Conservation (phyloP, 805 yeast genomes). For the Teunomyces aglyptinius region DNA sequence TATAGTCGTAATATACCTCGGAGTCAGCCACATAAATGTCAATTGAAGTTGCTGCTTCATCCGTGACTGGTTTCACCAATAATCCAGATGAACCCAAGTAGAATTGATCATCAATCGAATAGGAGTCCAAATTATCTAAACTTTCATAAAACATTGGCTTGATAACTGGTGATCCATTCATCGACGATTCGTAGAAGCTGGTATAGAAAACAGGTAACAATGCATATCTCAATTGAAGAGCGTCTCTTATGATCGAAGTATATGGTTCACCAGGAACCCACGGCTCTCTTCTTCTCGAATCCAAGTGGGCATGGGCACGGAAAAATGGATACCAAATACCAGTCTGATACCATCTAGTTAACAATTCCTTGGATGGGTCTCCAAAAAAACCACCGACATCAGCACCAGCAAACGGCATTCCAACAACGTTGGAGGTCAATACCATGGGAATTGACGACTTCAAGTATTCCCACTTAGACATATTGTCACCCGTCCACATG, state of each 20-base stretch:
- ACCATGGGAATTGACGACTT: constrained; percentile 83
- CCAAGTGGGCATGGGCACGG: constrained; percentile 96
- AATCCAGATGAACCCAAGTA: constrained; percentile 70
- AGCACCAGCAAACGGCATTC: constrained; percentile 92
- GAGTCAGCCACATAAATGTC: constrained; percentile 53
- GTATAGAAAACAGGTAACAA: constrained; percentile 81
- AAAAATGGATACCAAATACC: constrained; percentile 97
- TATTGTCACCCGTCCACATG: constrained; percentile 98
- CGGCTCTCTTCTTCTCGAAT: constrained; percentile 89
- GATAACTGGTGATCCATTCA: constrained; percentile 66
- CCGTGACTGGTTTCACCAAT: constrained; percentile 77
- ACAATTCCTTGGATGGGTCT: constrained; percentile 75
- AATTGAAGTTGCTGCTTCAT: constrained; percentile 43
- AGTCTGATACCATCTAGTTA: constrained; percentile 92
- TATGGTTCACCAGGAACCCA: constrained; percentile 80
- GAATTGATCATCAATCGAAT: constrained; percentile 77
- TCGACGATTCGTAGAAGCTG: constrained; percentile 62
- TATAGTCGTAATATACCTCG: constrained; percentile 56
- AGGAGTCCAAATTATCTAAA: constrained; percentile 47
- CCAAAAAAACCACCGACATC: constrained; percentile 98
- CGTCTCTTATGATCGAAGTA: constrained; percentile 61
- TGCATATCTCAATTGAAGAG: constrained; percentile 69
- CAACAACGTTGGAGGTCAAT: constrained; percentile 74
- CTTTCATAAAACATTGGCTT: constrained; percentile 62
- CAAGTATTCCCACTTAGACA: constrained; percentile 88